phyloP scores from a whole-genome alignment of 805 yeast species.

The Hanseniaspora jakobsenii region DNA sequence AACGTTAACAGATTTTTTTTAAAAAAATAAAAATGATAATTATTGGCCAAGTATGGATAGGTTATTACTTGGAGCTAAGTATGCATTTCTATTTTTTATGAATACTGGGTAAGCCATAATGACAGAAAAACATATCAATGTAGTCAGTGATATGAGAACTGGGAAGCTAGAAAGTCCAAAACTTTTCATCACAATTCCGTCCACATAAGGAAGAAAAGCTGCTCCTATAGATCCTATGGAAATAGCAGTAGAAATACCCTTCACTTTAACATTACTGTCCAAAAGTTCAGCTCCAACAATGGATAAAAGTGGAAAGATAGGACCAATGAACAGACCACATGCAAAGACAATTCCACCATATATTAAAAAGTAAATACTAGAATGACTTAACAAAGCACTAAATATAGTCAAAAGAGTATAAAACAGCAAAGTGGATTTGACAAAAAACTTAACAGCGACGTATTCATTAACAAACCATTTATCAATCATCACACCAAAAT shows the following conservation, averaged over 20 bases:
- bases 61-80: too few species aligned
- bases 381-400: slow-evolving; percentile 19
- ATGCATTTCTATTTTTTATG: background rate
- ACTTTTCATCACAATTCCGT: slow-evolving; percentile 5
- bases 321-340: slow-evolving; percentile 54
- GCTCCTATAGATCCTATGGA: slow-evolving; percentile 41
- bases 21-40: too few species aligned
- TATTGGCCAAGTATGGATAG: too few species aligned
- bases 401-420: slow-evolving; percentile 26
- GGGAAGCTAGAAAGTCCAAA: background rate
- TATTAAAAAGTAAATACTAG: slow-evolving; percentile 20
- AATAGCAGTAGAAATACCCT: slow-evolving; percentile 62
- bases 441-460: slow-evolving; percentile 28
- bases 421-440: slow-evolving; percentile 27
- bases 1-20: too few species aligned
- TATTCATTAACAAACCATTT: slow-evolving; percentile 36
- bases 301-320: slow-evolving; percentile 61
- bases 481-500: slow-evolving; percentile 46
- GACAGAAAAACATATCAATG: background rate
- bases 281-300: slow-evolving; percentile 49
- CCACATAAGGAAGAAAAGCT: slow-evolving; percentile 6
- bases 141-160: background rate
- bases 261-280: slow-evolving; percentile 48
- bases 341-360: slow-evolving; percentile 29
- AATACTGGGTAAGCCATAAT: background rate